These are phyloP conservation scores for Neurospora tetrasperma DNA, from an alignment of 495 filamentous ascomycete species.

Conservation along the genomic window DNA sequence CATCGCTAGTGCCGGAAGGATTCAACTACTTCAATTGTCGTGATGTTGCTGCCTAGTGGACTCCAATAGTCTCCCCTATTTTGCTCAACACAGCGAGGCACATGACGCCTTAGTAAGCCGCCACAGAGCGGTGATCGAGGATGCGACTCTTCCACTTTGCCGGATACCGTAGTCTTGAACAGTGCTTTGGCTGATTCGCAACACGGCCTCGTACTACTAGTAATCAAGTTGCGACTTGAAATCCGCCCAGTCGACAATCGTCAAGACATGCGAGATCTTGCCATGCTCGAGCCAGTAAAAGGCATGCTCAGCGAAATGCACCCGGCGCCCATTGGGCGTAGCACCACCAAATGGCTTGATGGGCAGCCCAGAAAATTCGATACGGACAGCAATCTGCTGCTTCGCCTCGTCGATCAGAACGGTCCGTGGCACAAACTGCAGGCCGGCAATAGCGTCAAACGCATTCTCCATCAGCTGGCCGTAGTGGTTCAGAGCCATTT, in stretches of 20 bases:
- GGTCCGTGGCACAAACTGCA: conserved; percentile 14
- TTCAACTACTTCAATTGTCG: not conserved
- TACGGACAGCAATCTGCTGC: conserved; percentile 18
- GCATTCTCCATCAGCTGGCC: conserved; percentile 17
- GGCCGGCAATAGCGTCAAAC: conserved; percentile 17
- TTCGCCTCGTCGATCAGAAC: conserved; percentile 16
- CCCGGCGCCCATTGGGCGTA: conserved; percentile 12
- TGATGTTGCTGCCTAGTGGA: not conserved
- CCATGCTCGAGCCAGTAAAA: conserved; percentile 26
- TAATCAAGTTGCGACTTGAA: conserved; percentile 18
- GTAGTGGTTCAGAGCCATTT: conserved; percentile 16
- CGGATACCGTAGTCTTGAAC: not conserved
- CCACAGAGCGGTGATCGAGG: not conserved
- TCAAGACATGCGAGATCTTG: conserved; percentile 25
- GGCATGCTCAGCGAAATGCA: conserved; percentile 23
- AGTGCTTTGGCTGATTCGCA: not conserved
- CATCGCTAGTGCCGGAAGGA: not conserved
- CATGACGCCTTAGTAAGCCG: not conserved
- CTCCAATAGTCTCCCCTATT: not conserved
- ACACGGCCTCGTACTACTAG: not conserved
- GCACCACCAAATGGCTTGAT: conserved; percentile 12
- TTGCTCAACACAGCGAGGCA: not conserved
- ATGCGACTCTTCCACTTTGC: not conserved
- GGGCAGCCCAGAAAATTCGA: conserved; percentile 23
- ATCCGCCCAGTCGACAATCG: conserved; percentile 23